These are phyloP conservation scores for Ogataea populi-albae DNA, from an alignment of 805 yeast genomes.

Conservation along the genomic window DNA sequence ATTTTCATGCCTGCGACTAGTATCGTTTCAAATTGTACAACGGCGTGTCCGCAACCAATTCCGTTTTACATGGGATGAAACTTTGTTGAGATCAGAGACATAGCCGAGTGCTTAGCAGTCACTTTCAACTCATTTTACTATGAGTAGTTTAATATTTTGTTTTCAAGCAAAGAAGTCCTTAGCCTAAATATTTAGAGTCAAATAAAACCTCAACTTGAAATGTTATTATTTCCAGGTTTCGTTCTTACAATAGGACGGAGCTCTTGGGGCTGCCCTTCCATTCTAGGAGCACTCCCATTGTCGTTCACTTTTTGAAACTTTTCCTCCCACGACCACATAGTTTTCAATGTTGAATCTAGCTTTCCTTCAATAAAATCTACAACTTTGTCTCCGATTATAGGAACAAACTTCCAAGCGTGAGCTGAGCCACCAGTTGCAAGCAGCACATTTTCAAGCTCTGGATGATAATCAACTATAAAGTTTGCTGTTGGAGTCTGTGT, in stretches of 20 bases:
- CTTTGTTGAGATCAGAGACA: no score
- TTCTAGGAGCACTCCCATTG: constrained; percentile 28
- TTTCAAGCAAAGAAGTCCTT: no score
- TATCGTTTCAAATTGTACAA: no score
- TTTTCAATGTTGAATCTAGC: constrained; percentile 16
- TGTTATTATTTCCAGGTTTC: no score
- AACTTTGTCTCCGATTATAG: constrained; percentile 26
- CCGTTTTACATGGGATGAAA: no score
- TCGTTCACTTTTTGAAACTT: constrained; percentile 12
- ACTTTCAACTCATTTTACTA: no score
- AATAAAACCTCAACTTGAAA: no score
- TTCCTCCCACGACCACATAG: constrained; percentile 25
- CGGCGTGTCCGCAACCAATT: no score
- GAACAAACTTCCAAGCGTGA: constrained; percentile 30
- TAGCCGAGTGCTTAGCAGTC: no score
- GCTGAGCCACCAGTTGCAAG: constrained; percentile 29
- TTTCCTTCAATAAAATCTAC: constrained; percentile 21
- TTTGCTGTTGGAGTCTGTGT: constrained; percentile 26
- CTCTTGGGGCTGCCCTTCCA: constrained; percentile 25
- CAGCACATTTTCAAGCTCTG: constrained; percentile 19
- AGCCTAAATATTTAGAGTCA: no score
- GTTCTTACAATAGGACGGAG: constrained; percentile 10
- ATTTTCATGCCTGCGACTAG: no score
- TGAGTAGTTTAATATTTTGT: no score
- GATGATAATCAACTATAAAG: constrained; percentile 26